These are phyloP conservation scores for Capsicum chinense DNA, from an alignment of 257 asterid genomes.

Conservation along the genomic window DNA sequence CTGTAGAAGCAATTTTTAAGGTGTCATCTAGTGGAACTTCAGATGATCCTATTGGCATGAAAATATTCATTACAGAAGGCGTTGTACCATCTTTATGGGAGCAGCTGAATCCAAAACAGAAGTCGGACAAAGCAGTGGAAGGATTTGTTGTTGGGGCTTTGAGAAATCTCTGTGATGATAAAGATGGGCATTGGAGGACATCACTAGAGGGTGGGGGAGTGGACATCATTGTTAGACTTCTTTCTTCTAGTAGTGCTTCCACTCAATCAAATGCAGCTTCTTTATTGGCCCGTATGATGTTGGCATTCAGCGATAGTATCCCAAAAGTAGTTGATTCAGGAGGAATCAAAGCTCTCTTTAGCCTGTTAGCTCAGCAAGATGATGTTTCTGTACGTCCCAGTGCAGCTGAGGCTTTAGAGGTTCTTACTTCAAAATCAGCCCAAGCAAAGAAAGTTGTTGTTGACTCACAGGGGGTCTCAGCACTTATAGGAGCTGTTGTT, in stretches of 20 bases:
- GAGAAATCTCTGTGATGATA: constrained; percentile 87
- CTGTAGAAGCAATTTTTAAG: constrained; percentile 77
- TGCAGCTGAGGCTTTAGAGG: constrained; percentile 87
- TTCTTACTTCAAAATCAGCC: constrained; percentile 64
- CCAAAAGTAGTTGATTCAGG: constrained; percentile 70
- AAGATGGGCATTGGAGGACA: constrained; percentile 75
- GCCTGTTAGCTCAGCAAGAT: constrained; percentile 61
- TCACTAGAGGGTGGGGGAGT: constrained; percentile 85
- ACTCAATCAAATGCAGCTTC: constrained; percentile 89
- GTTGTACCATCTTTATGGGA: constrained; percentile 86
- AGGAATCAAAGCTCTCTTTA: constrained; percentile 63
- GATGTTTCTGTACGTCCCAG: constrained; percentile 74
- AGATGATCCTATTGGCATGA: constrained; percentile 81
- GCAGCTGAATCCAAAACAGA: constrained; percentile 54
- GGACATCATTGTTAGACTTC: constrained; percentile 68
- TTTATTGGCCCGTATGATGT: constrained; percentile 70
- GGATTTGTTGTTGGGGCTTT: constrained; percentile 78
- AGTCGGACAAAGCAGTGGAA: constrained; percentile 76
- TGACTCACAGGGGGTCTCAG: constrained; percentile 67
- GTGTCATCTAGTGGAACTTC: constrained; percentile 78
- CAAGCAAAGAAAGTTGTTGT: constrained; percentile 60
- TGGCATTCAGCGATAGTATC: constrained; percentile 65
- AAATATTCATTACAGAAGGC: constrained; percentile 77
- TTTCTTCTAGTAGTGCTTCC: constrained; percentile 60
- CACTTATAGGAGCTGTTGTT: constrained; percentile 75